Percentiles rank a stretch among this genome's conserved stretches.
Evolutionary conservation across 495 filamentous ascomycete genomes (phyloP).

Genomic region (Hypomontagnella monticulosa): DNA sequence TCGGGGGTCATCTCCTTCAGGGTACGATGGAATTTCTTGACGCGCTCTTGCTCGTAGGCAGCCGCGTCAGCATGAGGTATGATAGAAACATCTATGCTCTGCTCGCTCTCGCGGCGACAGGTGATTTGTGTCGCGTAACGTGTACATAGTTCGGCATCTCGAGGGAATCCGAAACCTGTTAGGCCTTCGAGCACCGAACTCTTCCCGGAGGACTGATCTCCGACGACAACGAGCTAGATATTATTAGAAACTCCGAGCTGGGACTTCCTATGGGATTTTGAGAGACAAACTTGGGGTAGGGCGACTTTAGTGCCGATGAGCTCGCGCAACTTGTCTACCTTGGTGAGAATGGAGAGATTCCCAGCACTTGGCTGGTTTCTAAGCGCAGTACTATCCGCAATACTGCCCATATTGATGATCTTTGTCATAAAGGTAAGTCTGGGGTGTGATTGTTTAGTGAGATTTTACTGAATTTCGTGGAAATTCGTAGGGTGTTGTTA

Average conservation of each 20-base stretch:
- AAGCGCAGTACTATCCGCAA: not conserved
- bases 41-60: conserved; percentile 18
- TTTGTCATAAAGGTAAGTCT: conserved; percentile 2
- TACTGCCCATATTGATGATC: conserved; percentile 26
- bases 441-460: not conserved
- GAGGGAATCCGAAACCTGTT: conserved; percentile 63
- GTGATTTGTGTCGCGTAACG: conserved; percentile 69
- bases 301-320: conserved; percentile 51
- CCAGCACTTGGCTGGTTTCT: conserved; percentile 18
- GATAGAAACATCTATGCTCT: conserved; percentile 54
- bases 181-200: conserved; percentile 62
- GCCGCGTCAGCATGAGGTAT: conserved; percentile 51
- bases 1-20: conserved; percentile 35
- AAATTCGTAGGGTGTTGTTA: not conserved
- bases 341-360: conserved; percentile 42
- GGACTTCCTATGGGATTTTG: not conserved
- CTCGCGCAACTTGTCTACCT: conserved; percentile 54
- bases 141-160: conserved; percentile 63
- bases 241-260: not conserved
- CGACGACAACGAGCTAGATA: conserved; percentile 56
- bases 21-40: conserved; percentile 34
- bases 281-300: conserved; percentile 47
- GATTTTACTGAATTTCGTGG: not conserved
- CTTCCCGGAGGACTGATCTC: conserved; percentile 65
- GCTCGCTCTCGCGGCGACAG: conserved; percentile 53